phyloP scores from a whole-genome alignment of 805 yeast genomes.

The Priceomyces castillae region DNA sequence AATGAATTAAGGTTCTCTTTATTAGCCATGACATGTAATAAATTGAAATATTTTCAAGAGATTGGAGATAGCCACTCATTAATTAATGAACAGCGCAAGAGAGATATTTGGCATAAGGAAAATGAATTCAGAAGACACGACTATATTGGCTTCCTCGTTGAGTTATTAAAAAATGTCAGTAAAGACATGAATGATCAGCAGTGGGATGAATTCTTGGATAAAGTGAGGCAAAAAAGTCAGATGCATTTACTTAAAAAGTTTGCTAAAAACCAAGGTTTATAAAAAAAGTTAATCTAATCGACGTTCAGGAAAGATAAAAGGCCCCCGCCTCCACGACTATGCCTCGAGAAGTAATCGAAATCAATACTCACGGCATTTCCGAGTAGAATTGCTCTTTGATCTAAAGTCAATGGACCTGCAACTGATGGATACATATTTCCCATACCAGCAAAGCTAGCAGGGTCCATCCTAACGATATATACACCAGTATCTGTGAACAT shows the following conservation, averaged over 20 bases:
- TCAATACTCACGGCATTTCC: conserved; percentile 91
- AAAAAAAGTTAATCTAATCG: not conserved
- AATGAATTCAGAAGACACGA: conserved; percentile 54
- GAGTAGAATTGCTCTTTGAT: conserved; percentile 80
- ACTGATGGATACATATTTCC: conserved; percentile 50
- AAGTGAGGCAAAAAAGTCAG: conserved; percentile 21
- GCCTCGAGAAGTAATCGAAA: conserved; percentile 96
- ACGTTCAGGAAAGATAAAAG: not conserved
- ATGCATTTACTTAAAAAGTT: conserved; percentile 5
- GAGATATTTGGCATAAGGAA: conserved; percentile 53
- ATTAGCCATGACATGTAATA: conserved; percentile 52
- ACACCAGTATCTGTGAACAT: conserved; percentile 93
- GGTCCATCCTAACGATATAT: conserved; percentile 82
- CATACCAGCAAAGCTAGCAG: conserved; percentile 59
- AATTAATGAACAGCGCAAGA: conserved; percentile 42
- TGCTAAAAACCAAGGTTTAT: conserved; percentile 1
- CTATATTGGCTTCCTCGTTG: conserved; percentile 49
- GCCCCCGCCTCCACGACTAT: conserved; percentile 52
- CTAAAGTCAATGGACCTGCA: conserved; percentile 59
- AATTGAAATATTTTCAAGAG: conserved; percentile 34
- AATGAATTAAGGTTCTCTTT: conserved; percentile 57
- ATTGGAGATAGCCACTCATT: conserved; percentile 40
- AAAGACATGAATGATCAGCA: conserved; percentile 33
- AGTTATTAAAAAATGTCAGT: conserved; percentile 43
- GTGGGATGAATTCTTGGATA: conserved; percentile 29